These are phyloP conservation scores for Podospora sp. DNA, from an alignment of 495 filamentous ascomycete genomes.

Conservation along the genomic window DNA sequence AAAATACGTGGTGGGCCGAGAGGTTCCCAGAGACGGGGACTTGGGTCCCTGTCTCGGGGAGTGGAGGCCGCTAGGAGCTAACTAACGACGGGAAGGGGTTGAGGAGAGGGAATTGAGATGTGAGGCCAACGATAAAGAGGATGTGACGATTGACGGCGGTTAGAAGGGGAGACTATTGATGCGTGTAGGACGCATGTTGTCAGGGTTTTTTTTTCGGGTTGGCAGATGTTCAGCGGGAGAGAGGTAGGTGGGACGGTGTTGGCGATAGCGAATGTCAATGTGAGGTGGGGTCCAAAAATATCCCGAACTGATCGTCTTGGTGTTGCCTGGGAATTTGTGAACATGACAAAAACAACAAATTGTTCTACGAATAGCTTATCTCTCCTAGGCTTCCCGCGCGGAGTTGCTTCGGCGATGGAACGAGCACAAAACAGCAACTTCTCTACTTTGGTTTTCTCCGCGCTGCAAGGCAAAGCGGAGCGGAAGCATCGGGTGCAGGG, in stretches of 20 bases:
- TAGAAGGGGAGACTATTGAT: background rate
- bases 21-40: background rate
- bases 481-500: background rate
- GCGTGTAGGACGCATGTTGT: background rate
- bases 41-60: background rate
- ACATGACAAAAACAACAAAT: background rate
- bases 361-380: background rate
- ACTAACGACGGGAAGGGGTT: too few relatives aligned
- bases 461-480: background rate
- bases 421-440: background rate
- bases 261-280: background rate
- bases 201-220: background rate
- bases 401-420: background rate
- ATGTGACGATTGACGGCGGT: background rate
- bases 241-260: background rate
- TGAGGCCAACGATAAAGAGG: background rate
- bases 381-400: background rate
- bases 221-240: background rate
- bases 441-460: background rate
- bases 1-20: background rate
- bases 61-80: background rate
- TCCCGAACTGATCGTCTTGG: background rate
- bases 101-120: background rate
- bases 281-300: constrained; percentile 25
- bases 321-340: background rate